Conservation (phyloP, 202 grass and related monocot genomes). For the Tripidium arundinaceum region DNA sequence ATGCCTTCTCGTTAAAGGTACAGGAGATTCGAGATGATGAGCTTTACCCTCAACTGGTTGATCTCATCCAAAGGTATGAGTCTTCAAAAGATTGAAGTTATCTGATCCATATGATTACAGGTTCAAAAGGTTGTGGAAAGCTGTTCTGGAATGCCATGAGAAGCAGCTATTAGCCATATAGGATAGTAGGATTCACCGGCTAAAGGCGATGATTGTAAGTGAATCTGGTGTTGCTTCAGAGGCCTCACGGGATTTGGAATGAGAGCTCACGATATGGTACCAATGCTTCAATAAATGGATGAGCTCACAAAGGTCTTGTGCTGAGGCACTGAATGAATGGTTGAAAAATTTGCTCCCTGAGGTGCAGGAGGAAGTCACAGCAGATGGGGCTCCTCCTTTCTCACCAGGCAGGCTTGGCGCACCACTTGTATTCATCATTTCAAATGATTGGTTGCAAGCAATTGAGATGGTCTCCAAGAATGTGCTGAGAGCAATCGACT, state of each 20-base stretch:
- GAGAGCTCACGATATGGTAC: conserved; percentile 70
- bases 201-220: conserved; percentile 51
- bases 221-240: conserved; percentile 34
- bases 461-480: conserved; percentile 54
- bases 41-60: conserved; percentile 57
- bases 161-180: conserved; percentile 59
- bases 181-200: conserved; percentile 36
- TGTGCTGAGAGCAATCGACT: conserved; percentile 35
- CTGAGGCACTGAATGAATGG: conserved; percentile 64
- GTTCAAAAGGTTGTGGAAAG: conserved; percentile 70
- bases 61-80: conserved; percentile 59
- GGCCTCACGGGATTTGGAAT: conserved; percentile 58
- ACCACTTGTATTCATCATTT: conserved; percentile 45
- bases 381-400: conserved; percentile 68
- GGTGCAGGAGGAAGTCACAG: conserved; percentile 45
- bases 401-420: conserved; percentile 66
- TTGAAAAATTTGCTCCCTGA: conserved; percentile 62
- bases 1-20: conserved; percentile 60
- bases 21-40: conserved; percentile 75
- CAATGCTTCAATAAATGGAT: conserved; percentile 61
- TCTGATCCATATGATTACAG: conserved; percentile 24
- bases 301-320: conserved; percentile 54
- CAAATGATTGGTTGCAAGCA: conserved; percentile 75
- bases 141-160: conserved; percentile 57
- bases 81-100: background rate